Evolutionary conservation across 805 yeast genomes (phyloP), one percentile per base, ranked within the genome.

Genomic region (Kuraishia ogatae): DNA sequence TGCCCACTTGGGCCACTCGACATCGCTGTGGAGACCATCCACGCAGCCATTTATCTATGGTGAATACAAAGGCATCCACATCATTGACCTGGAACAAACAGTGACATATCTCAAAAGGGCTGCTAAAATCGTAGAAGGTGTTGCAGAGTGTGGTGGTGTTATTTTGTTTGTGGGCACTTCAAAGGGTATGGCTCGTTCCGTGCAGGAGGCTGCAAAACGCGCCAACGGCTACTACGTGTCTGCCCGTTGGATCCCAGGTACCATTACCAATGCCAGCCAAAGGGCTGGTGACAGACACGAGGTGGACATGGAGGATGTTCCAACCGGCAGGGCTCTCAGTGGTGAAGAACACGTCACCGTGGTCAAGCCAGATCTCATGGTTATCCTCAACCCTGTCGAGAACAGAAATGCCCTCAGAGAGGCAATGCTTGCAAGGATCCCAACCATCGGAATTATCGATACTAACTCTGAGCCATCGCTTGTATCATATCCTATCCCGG

Each of bases 401-500:
- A 89, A 89, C 74, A 77, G 89, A 63, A 85, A 83, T 62, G 85
- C 92, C 53, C 72, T 94, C 53, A 77, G 77, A 53, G 99, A 94
- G 71, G 94, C 97, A 59, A 80, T 82, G 61, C 82, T 83, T 64
- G 77, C 85, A 57, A 81, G 96, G 67, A 81, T 94, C 35, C 99
- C 99, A 56, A 91, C 97, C 0, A 83, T 94, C 62, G 98, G 97
- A 28, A 80, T 94, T 56, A 83, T 94, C 59, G 99, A 94, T 71
- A 92, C 98, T 22, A 93, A 94, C 70, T 84, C 87, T 67, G 97
- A 94, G 66, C 96, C 97, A 8, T 81, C 88, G 17, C 73, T 87
- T 61, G 88, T 93, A 54, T 90, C 97, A 1, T 94, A 94, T 66
- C 96, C 98, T 53, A 88, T 94, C 61, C 98, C 98, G 19, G 96